Evolutionary conservation across 129 eudicot species (phyloP), one percentile per base, ranked within the genome.

Genomic region (Oenanthe sinensis): DNA sequence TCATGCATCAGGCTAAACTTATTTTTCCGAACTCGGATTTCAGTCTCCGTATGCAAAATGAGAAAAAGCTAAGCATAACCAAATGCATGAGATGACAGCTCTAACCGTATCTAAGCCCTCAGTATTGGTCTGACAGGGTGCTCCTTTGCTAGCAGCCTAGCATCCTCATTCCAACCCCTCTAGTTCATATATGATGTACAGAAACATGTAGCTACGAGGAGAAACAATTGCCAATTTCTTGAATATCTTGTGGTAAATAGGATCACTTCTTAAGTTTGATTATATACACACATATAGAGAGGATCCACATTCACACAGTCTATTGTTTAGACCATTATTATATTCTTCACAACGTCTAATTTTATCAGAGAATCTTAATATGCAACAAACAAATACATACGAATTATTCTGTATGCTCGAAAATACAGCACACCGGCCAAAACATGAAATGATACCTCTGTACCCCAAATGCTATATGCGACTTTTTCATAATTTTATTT

Each of bases 51-150:
- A 0, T 0, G 8, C 24, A 55, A 44, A 12, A 54, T 52, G 30
- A 20, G 75, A 37, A 83, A 79, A 65, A 45, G 71, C 24, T 49
- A 74, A 78, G 87, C 76, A 22, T 81, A 81, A 67, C 87, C 80
- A 48, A 77, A 75, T 83, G 87, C 89, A 83, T 86, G 87, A 86
- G 77, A 81, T 67, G 89, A 84, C 89, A 86, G 89, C 87, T 83
- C 89, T 74, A 16, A 8, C 83, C 85, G 83, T 83, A 47, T 63
- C 85, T 83, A 63, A 7, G 81, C 87, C 89, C 89, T 80, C 85
- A 20, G 9, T 75, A 77, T 86, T 86, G 89, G 87, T 81, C 85
- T 49, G 78, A 86, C 81, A 54, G 75, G 89, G 86, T 79, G 85
- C 89, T 86, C 89, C 81, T 40, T 14, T 12, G 14, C 22, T 73